Evolutionary conservation across 805 yeast genomes (phyloP).

Genomic region (Suhomyces sp.): DNA sequence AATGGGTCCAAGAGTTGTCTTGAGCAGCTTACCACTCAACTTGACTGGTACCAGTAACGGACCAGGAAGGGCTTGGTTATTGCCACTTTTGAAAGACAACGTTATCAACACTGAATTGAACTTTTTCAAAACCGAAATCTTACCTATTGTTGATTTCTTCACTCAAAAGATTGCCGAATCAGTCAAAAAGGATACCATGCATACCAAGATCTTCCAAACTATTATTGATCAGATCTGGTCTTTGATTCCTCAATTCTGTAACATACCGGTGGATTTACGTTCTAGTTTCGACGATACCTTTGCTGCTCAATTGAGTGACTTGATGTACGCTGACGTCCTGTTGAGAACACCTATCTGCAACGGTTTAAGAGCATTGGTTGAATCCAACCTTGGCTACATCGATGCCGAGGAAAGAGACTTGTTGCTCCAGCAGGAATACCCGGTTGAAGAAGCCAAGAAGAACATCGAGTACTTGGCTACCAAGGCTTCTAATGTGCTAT

Average conservation of each 20-base stretch:
- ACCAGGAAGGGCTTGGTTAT: constrained; percentile 93
- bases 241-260: constrained; percentile 82
- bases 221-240: constrained; percentile 92
- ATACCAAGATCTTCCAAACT: constrained; percentile 76
- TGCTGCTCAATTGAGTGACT: constrained; percentile 71
- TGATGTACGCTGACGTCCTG: constrained; percentile 70
- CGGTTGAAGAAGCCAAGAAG: constrained; percentile 50
- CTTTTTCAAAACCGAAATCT: constrained; percentile 58
- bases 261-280: constrained; percentile 72
- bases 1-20: constrained; percentile 83
- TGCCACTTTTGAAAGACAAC: constrained; percentile 87
- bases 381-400: constrained; percentile 66
- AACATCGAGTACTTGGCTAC: constrained; percentile 62
- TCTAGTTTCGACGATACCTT: constrained; percentile 67
- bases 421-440: constrained; percentile 58
- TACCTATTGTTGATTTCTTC: constrained; percentile 63
- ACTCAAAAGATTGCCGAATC: constrained; percentile 43
- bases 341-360: constrained; percentile 82
- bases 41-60: constrained; percentile 50
- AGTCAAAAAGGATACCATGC: constrained; percentile 56
- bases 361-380: constrained; percentile 72
- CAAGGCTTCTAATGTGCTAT: constrained; percentile 71
- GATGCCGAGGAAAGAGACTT: constrained; percentile 44
- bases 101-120: constrained; percentile 67
- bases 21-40: constrained; percentile 75